Percentiles rank a stretch among this genome's conserved stretches.
These are phyloP conservation scores for Phytophthora ohioensis DNA, from an alignment of 352 stramenopile species.

Conservation along the genomic window DNA sequence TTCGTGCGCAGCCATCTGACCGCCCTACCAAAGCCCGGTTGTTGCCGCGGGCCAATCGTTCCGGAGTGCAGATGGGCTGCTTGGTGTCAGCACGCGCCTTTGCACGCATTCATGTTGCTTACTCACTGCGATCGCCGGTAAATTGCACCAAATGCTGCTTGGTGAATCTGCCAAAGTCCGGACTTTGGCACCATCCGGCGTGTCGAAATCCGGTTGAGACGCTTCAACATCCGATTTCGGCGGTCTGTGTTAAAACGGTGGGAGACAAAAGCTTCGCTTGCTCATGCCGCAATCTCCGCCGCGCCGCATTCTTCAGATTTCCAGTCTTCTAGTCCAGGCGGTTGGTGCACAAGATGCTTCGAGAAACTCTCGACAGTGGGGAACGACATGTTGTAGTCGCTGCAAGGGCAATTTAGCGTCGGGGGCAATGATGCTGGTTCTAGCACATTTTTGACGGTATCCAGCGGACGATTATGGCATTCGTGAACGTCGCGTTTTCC, in stretches of 20 bases:
- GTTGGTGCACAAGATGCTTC: not conserved
- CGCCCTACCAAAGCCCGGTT: conserved; percentile 15
- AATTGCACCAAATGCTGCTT: conserved; percentile 11
- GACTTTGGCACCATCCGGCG: conserved; percentile 3
- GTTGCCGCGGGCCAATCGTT: conserved; percentile 34
- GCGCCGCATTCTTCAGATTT: conserved; percentile 11
- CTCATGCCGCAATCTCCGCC: conserved; percentile 19
- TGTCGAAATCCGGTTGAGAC: conserved; percentile 14
- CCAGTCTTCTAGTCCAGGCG: conserved; percentile 20
- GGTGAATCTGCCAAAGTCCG: conserved; percentile 22
- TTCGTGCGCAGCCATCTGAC: conserved; percentile 26
- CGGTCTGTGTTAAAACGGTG: conserved; percentile 34
- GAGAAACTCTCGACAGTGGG: not conserved
- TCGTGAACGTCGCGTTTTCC: too few relatives aligned
- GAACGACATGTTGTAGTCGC: not conserved
- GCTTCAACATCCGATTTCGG: conserved; percentile 38
- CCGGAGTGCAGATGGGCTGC: conserved; percentile 26
- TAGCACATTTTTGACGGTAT: too few relatives aligned
- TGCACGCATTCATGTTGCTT: conserved; percentile 23
- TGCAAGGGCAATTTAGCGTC: not conserved
- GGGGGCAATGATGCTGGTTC: too few relatives aligned
- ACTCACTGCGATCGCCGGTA: conserved; percentile 14
- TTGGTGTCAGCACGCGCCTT: conserved; percentile 30
- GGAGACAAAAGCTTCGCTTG: conserved; percentile 23
- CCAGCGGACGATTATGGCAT: too few relatives aligned